Evolutionary conservation across 257 asterid species (phyloP), one percentile per base, ranked within the genome.

Genomic region (Henckelia pumila): DNA sequence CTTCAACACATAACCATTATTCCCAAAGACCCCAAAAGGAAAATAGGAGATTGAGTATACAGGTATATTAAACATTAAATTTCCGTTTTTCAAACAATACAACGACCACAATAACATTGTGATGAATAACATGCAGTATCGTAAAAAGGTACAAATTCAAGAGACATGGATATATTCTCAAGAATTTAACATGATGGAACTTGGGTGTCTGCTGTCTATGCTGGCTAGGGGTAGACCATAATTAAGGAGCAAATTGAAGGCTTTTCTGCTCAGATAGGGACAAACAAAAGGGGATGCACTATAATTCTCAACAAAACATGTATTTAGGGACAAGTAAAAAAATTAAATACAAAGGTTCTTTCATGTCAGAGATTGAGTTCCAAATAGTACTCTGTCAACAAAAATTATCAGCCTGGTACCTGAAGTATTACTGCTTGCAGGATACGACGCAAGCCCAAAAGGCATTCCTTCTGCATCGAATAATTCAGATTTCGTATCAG

Each of bases 401-500:
- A 59, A 65, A 71, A 44, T 24, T 32, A 56, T 59, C 30, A 26
- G 60, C 58, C 50, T 10, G 61, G 64, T 79, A 83, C 88, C 95
- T 84, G 88, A 73, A 75, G 63, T 62, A 68, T 71, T 82, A 73
- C 76, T 66, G 71, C 71, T 80, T 66, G 80, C 77, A 56, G 86
- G 69, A 77, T 81, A 73, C 49, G 83, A 71, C 61, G 77, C 81
- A 77, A 67, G 67, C 70, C 77, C 90, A 17, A 76, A 71, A 64
- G 81, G 66, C 64, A 66, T 55, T 69, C 86, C 80, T 33, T 83
- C 83, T 61, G 65, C 78, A 71, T 77, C 83, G 67, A 65, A 81
- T 56, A 74, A 72, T 66, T 82, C 89, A 65, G 73, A 44, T 76
- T 80, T 85, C 66, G 69, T 26, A 66, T 75, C 61, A 60, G 88